These are phyloP conservation scores for Anastatica hierochuntica DNA, from an alignment of 345 rosid genomes.

Conservation along the genomic window DNA sequence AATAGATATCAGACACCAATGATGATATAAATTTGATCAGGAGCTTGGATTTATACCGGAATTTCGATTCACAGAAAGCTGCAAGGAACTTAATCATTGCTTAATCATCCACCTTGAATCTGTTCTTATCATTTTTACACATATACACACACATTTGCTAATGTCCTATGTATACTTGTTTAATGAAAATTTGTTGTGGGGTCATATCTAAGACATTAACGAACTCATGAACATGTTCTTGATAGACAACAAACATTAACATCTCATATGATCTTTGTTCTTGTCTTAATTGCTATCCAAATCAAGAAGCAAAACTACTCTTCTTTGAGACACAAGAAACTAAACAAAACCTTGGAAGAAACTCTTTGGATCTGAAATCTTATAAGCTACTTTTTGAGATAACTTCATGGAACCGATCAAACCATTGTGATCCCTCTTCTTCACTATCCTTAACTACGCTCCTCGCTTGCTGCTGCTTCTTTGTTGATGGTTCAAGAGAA, in stretches of 20 bases:
- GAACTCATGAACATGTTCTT: conserved; percentile 25
- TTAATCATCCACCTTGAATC: conserved; percentile 9
- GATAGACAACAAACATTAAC: conserved; percentile 22
- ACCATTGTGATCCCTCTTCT: conserved; percentile 50
- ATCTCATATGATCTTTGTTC: conserved; percentile 12
- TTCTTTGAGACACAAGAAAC: conserved; percentile 7
- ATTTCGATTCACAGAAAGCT: conserved; percentile 13
- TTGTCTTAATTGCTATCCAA: conserved; percentile 9
- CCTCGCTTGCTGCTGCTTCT: conserved; percentile 11
- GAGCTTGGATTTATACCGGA: conserved; percentile 5
- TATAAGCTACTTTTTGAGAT: conserved; percentile 61
- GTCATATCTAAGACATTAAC: background rate
- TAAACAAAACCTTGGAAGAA: conserved; percentile 34
- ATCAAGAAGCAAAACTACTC: too few species aligned
- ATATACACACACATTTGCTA: background rate
- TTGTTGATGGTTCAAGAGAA: conserved; percentile 24
- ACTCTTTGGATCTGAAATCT: conserved; percentile 45
- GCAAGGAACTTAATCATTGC: conserved; percentile 14
- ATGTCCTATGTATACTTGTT: conserved; percentile 16
- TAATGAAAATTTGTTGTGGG: conserved; percentile 5
- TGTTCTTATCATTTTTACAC: background rate
- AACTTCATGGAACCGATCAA: conserved; percentile 56
- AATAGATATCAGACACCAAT: conserved; percentile 1
- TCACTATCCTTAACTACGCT: conserved; percentile 7
- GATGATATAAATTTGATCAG: conserved; percentile 14